These are phyloP conservation scores for Discostella stelligera DNA, from an alignment of 352 stramenopile genomes.

Conservation along the genomic window DNA sequence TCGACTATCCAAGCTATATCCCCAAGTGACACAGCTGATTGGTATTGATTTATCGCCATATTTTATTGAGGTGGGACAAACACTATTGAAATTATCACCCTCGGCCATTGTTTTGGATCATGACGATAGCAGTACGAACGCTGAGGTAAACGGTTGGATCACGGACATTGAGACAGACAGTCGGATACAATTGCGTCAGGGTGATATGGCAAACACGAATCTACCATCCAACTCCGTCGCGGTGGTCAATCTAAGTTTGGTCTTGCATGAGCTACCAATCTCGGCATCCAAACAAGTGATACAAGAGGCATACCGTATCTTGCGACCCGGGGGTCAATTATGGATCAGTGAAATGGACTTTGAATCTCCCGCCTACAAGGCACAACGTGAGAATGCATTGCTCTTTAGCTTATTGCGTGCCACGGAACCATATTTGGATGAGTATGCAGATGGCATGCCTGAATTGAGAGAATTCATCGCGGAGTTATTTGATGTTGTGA, in stretches of 20 bases:
- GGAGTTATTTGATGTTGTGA: conserved; percentile 34
- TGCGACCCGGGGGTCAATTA: conserved; percentile 63
- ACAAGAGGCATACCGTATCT: conserved; percentile 57
- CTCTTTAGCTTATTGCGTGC: conserved; percentile 71
- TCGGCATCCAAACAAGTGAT: conserved; percentile 51
- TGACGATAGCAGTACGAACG: conserved; percentile 12
- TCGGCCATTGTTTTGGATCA: conserved; percentile 18
- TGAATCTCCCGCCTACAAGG: conserved; percentile 68
- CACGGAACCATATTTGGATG: conserved; percentile 78
- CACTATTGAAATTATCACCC: conserved; percentile 56
- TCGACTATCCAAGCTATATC: conserved; percentile 56
- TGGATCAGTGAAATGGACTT: conserved; percentile 82
- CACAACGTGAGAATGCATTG: conserved; percentile 69
- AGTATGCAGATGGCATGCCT: conserved; percentile 68
- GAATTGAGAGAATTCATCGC: conserved; percentile 50
- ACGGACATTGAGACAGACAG: conserved; percentile 55
- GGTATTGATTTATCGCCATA: conserved; percentile 76
- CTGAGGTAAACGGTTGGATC: conserved; percentile 50
- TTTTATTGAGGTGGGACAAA: conserved; percentile 61
- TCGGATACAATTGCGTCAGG: conserved; percentile 58
- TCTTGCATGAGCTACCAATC: conserved; percentile 68
- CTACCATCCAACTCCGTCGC: conserved; percentile 51
- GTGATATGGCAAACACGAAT: conserved; percentile 55
- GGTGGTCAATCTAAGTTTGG: conserved; percentile 73
- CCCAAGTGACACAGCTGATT: conserved; percentile 52